A percentile compares a stretch with the other conserved stretches of the same genome.
These are phyloP conservation scores for Escallonia herrerae DNA, from an alignment of 129 eudicot species.

Conservation along the genomic window DNA sequence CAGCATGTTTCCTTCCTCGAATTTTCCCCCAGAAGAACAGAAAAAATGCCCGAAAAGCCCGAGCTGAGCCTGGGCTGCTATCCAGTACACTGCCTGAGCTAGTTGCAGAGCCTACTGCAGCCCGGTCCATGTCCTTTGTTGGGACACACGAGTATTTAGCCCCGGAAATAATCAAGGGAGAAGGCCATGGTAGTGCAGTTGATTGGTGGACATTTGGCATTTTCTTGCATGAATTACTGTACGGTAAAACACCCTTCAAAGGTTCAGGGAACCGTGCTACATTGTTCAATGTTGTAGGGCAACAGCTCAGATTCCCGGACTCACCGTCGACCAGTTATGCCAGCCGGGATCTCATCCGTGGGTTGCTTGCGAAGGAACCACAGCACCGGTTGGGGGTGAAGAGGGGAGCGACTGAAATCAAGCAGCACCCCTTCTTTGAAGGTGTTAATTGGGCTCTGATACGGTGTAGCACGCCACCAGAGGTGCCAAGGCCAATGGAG, in stretches of 20 bases:
- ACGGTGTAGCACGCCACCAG: slow-evolving; percentile 81
- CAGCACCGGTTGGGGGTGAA: slow-evolving; percentile 70
- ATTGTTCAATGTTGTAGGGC: slow-evolving; percentile 74
- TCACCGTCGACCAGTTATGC: slow-evolving; percentile 73
- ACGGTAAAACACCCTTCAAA: slow-evolving; percentile 81
- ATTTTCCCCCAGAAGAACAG: slow-evolving; percentile 56
- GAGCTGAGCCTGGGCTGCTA: slow-evolving; percentile 24
- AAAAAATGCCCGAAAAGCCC: slow-evolving; percentile 40
- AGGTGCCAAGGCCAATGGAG: slow-evolving; percentile 62
- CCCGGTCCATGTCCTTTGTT: slow-evolving; percentile 88
- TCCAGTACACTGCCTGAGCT: slow-evolving; percentile 59
- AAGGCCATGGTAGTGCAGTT: slow-evolving; percentile 87
- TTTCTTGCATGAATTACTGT: slow-evolving; percentile 64
- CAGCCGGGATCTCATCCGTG: slow-evolving; percentile 60
- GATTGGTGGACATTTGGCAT: slow-evolving; percentile 96
- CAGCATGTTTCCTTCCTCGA: slow-evolving; percentile 73
- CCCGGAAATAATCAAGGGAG: slow-evolving; percentile 80
- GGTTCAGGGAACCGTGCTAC: slow-evolving; percentile 87
- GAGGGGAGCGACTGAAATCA: slow-evolving; percentile 81
- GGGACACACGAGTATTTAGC: slow-evolving; percentile 92
- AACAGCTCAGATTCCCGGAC: slow-evolving; percentile 67
- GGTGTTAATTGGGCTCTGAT: slow-evolving; percentile 94
- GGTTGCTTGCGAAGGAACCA: slow-evolving; percentile 78
- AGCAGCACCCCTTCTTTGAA: slow-evolving; percentile 84
- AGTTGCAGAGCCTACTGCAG: slow-evolving; percentile 76